These are phyloP conservation scores for Arachis stenosperma DNA, from an alignment of 306 rosid species.

Conservation along the genomic window DNA sequence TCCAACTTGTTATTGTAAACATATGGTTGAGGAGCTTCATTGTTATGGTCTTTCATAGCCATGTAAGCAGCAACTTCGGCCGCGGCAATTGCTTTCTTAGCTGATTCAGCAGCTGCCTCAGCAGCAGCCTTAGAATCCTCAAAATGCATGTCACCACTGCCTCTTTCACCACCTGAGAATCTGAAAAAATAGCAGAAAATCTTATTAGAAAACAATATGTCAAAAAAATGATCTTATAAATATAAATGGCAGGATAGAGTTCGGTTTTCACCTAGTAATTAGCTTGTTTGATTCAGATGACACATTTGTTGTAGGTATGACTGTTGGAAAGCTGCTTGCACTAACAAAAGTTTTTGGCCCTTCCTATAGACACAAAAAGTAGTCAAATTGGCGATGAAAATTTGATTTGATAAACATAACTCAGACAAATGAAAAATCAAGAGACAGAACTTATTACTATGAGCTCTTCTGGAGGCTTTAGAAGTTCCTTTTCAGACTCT, in stretches of 20 bases:
- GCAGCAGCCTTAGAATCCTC: slow-evolving; percentile 75
- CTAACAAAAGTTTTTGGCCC: slow-evolving; percentile 73
- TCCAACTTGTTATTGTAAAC: slow-evolving; percentile 24
- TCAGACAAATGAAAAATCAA: slow-evolving; percentile 9
- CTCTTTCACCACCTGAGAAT: slow-evolving; percentile 44
- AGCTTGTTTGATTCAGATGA: slow-evolving; percentile 47
- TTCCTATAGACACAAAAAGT: slow-evolving; percentile 49
- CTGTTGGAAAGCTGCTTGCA: slow-evolving; percentile 65
- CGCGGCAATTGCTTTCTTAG: slow-evolving; percentile 86
- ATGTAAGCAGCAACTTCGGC: slow-evolving; percentile 91
- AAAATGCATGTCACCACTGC: slow-evolving; percentile 44
- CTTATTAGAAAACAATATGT: neutral
- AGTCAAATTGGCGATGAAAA: slow-evolving; percentile 8
- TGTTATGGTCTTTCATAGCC: slow-evolving; percentile 61
- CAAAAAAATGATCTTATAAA: neutral
- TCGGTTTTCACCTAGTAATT: slow-evolving; percentile 32
- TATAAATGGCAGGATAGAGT: neutral
- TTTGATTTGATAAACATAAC: neutral
- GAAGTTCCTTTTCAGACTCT: slow-evolving; percentile 87
- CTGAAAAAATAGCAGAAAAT: slow-evolving; percentile 40
- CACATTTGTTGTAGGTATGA: slow-evolving; percentile 47
- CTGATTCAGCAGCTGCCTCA: slow-evolving; percentile 89
- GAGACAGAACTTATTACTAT: slow-evolving; percentile 59
- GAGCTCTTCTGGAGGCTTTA: slow-evolving; percentile 80
- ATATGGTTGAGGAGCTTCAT: slow-evolving; percentile 44